A percentile compares a stretch with the other conserved stretches of the same genome.
phyloP scores from a whole-genome alignment of 768 basidiomycete genomes.

The Mycena rosella region DNA sequence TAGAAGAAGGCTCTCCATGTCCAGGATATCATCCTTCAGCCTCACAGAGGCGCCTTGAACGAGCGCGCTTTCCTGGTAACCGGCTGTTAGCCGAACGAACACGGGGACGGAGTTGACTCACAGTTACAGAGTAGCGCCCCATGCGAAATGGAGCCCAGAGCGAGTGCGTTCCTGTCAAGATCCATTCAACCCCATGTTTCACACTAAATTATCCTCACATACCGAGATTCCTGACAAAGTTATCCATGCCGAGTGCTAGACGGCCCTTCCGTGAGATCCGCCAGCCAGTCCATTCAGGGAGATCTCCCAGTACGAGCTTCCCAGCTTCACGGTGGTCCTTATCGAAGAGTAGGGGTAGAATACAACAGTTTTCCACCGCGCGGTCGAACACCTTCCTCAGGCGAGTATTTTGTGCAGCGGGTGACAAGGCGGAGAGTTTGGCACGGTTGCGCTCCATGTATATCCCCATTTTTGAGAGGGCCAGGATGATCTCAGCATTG shows the following conservation, averaged over 20 bases:
- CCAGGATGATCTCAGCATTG: conserved; percentile 29
- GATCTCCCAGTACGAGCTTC: conserved; percentile 14
- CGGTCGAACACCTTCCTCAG: conserved; percentile 29
- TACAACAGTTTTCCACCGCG: conserved; percentile 31
- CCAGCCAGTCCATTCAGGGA: conserved; percentile 26
- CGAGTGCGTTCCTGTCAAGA: not conserved
- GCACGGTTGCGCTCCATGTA: conserved; percentile 30
- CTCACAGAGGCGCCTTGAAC: conserved; percentile 31
- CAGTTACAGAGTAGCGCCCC: conserved; percentile 20
- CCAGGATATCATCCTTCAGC: conserved; percentile 12
- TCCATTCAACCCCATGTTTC: not conserved
- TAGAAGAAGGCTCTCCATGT: conserved; percentile 7
- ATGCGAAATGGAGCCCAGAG: conserved; percentile 25
- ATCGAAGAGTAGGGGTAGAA: conserved; percentile 24
- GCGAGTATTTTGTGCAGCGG: conserved; percentile 11
- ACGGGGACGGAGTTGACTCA: not conserved
- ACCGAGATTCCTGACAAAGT: not conserved
- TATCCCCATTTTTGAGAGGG: conserved; percentile 26
- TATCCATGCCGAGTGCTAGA: not conserved
- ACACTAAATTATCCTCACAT: not conserved
- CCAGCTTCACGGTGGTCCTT: conserved; percentile 18
- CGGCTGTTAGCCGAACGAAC: not conserved
- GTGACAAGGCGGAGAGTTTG: not conserved
- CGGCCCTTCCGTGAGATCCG: not conserved
- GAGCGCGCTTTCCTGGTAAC: conserved; percentile 17